Evolutionary conservation across 768 basidiomycete genomes (phyloP).

Genomic region (Baorangia bicolor): DNA sequence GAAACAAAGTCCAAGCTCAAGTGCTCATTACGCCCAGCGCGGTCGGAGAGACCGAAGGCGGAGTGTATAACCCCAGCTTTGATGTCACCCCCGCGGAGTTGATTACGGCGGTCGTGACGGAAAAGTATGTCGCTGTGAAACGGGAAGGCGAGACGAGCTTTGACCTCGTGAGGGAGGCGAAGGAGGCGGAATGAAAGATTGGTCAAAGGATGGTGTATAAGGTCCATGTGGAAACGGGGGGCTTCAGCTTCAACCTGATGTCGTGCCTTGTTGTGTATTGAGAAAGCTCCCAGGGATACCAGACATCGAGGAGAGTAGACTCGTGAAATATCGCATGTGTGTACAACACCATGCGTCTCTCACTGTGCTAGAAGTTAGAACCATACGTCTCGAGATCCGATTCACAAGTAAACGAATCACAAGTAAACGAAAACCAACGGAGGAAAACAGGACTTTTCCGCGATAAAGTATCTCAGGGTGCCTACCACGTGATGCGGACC

Average conservation of each 20-base stretch:
- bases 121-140: conserved; percentile 87
- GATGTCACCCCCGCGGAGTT: conserved; percentile 94
- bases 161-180: conserved; percentile 51
- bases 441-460: no score
- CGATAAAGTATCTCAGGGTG: no score
- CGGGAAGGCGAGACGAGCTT: conserved; percentile 54
- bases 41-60: conserved; percentile 32
- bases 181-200: conserved; percentile 4
- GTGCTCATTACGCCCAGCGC: conserved; percentile 80
- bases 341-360: background rate
- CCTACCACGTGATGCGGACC: no score
- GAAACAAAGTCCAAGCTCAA: conserved; percentile 61
- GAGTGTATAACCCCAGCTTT: conserved; percentile 90
- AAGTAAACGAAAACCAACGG: no score
- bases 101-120: conserved; percentile 94
- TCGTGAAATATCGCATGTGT: background rate
- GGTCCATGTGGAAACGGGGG: no score
- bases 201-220: no score
- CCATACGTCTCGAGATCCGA: no score
- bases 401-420: no score
- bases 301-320: background rate
- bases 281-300: background rate
- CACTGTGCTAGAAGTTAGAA: background rate
- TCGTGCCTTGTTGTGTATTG: background rate
- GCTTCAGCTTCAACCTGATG: no score